A percentile compares a stretch with the other conserved stretches of the same genome.
Conservation (phyloP, 805 yeast species). For the Metschnikowia rubicola region DNA sequence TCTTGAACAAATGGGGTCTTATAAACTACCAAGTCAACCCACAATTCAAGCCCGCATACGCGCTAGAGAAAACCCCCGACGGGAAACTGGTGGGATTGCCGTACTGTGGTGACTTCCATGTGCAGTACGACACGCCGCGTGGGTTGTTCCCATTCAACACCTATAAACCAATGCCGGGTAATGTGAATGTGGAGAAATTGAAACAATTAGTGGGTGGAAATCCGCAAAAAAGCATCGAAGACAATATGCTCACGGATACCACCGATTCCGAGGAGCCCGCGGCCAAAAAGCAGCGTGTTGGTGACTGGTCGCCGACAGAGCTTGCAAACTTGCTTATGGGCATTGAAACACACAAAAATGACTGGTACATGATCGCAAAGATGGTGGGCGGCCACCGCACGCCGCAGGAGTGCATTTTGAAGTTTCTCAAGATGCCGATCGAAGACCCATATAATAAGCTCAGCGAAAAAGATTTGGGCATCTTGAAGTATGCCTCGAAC, state of each 20-base stretch:
- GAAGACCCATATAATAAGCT: conserved; percentile 68
- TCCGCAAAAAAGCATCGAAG: background rate
- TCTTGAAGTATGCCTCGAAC: conserved; percentile 77
- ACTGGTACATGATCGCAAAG: conserved; percentile 76
- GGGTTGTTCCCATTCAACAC: conserved; percentile 91
- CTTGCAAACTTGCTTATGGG: conserved; percentile 59
- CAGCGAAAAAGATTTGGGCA: conserved; percentile 50
- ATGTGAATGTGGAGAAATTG: conserved; percentile 38
- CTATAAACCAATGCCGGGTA: conserved; percentile 60
- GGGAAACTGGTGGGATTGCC: conserved; percentile 54
- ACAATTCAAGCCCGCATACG: conserved; percentile 61
- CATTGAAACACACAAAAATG: conserved; percentile 57
- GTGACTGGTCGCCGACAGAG: conserved; percentile 65
- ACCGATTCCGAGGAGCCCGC: conserved; percentile 10
- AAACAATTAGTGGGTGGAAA: conserved; percentile 25
- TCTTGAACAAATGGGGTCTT: conserved; percentile 87
- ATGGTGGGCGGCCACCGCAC: conserved; percentile 62
- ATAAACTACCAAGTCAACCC: conserved; percentile 91
- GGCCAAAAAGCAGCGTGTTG: conserved; percentile 24
- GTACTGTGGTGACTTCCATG: conserved; percentile 70
- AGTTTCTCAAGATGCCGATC: conserved; percentile 75
- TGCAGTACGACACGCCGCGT: conserved; percentile 82
- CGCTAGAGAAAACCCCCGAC: conserved; percentile 47
- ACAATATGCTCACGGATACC: background rate
- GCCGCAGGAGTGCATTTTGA: conserved; percentile 74